These are phyloP conservation scores for Erythrobasidium hasegawianum DNA, from an alignment of 1,284 basidiomycete genomes.

Conservation along the genomic window DNA sequence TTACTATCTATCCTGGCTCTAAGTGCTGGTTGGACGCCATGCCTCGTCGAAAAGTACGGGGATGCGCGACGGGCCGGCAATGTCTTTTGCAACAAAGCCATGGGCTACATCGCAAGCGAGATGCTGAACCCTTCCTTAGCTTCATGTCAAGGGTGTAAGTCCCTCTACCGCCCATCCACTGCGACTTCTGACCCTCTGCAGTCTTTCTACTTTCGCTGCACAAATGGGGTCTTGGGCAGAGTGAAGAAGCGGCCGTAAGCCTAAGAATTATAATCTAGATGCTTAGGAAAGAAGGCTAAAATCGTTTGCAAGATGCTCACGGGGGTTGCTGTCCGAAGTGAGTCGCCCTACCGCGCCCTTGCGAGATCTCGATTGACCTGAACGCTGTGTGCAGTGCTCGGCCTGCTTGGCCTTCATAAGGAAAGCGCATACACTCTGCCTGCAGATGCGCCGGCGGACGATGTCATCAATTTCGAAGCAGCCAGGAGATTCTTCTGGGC, in stretches of 20 bases:
- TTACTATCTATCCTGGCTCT: slow-evolving; percentile 24
- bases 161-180: background rate
- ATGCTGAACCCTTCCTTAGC: slow-evolving; percentile 31
- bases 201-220: slow-evolving; percentile 24
- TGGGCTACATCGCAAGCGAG: slow-evolving; percentile 15
- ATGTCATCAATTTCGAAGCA: slow-evolving; percentile 22
- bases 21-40: slow-evolving; percentile 17
- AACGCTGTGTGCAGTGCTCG: slow-evolving; percentile 1
- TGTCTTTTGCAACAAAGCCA: slow-evolving; percentile 11
- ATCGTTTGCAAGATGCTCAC: slow-evolving; percentile 11
- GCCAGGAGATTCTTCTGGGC: slow-evolving; percentile 26
- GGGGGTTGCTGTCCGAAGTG: slow-evolving; percentile 14
- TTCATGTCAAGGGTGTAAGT: slow-evolving; percentile 25
- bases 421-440: slow-evolving; percentile 14
- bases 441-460: slow-evolving; percentile 3
- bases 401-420: slow-evolving; percentile 15
- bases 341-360: background rate
- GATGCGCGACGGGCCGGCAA: slow-evolving; percentile 5
- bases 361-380: background rate
- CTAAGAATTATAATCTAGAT: too few relatives aligned
- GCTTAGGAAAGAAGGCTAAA: too few relatives aligned
- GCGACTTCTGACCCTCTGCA: background rate
- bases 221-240: slow-evolving; percentile 23
- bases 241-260: slow-evolving; percentile 17
- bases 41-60: slow-evolving; percentile 15